phyloP scores from a whole-genome alignment of 495 filamentous ascomycete genomes.

The Penicillium lagena region DNA sequence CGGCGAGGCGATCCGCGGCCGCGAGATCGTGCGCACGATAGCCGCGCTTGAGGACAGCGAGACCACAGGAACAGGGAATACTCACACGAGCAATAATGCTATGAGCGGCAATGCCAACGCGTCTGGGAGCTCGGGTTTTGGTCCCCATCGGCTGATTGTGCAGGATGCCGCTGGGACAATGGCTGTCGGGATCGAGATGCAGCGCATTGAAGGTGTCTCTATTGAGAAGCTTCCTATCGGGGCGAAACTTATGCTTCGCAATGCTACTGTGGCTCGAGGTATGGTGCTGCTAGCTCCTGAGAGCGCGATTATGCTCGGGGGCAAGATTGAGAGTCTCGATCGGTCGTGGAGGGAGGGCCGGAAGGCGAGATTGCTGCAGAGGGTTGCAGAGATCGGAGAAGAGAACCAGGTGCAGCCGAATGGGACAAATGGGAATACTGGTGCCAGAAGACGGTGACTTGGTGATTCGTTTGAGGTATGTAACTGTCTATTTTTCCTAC shows the following conservation, averaged over 20 bases:
- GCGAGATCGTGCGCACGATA: constrained; percentile 73
- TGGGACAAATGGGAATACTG: background rate
- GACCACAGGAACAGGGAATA: constrained; percentile 21
- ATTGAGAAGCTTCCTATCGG: constrained; percentile 67
- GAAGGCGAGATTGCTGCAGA: constrained; percentile 60
- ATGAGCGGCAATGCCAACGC: constrained; percentile 8
- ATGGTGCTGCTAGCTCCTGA: constrained; percentile 67
- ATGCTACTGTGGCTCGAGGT: constrained; percentile 64
- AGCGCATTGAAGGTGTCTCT: constrained; percentile 55
- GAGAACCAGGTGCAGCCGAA: constrained; percentile 1
- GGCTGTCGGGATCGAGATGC: constrained; percentile 70
- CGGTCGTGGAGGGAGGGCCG: constrained; percentile 67
- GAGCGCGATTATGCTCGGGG: constrained; percentile 63
- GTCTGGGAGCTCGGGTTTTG: constrained; percentile 24
- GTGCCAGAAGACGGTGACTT: background rate
- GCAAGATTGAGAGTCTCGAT: constrained; percentile 79
- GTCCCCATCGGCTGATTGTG: constrained; percentile 74
- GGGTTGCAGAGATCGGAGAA: constrained; percentile 31
- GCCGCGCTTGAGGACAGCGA: constrained; percentile 43
- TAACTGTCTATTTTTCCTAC: background rate
- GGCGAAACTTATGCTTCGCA: constrained; percentile 67
- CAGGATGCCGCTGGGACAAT: constrained; percentile 71
- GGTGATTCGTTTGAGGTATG: constrained; percentile 5
- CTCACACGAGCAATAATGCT: constrained; percentile 5
- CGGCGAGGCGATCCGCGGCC: constrained; percentile 73